Conservation (phyloP, 345 rosid genomes). For the Stellera chamaejasme region DNA sequence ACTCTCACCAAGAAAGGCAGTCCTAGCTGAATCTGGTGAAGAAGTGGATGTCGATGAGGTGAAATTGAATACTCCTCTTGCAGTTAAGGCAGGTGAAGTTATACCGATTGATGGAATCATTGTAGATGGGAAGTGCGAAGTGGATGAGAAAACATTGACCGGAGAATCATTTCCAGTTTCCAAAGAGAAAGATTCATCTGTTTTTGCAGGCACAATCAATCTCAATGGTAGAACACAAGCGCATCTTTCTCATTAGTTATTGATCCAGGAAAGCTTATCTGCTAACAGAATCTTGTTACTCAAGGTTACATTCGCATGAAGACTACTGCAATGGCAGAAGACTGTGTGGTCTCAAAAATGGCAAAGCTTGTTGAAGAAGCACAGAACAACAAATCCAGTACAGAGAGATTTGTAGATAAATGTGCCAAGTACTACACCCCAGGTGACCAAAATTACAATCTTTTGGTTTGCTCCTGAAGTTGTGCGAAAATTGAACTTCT, state of each 20-base stretch:
- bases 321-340: slow-evolving; percentile 78
- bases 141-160: slow-evolving; percentile 80
- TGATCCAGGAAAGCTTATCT: neutral
- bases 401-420: slow-evolving; percentile 68
- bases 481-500: no score
- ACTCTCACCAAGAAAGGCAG: slow-evolving; percentile 74
- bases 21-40: slow-evolving; percentile 74
- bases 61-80: slow-evolving; percentile 55
- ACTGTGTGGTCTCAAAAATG: slow-evolving; percentile 84
- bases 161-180: slow-evolving; percentile 89
- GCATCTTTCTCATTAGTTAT: neutral
- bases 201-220: slow-evolving; percentile 95
- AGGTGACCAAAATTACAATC: slow-evolving; percentile 28
- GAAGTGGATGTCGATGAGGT: slow-evolving; percentile 67
- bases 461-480: no score
- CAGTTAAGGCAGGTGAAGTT: slow-evolving; percentile 79
- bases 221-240: slow-evolving; percentile 41
- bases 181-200: slow-evolving; percentile 55
- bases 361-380: slow-evolving; percentile 93
- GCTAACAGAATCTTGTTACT: neutral
- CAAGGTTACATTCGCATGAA: slow-evolving; percentile 65
- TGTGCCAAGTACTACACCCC: slow-evolving; percentile 81
- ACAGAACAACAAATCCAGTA: slow-evolving; percentile 67
- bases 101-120: slow-evolving; percentile 92
- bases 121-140: slow-evolving; percentile 78